Percentiles rank a stretch among this genome's conserved stretches.
Evolutionary conservation across 2,329 filamentous ascomycete species (phyloP).

Genomic region (Rachicladosporium sp.): DNA sequence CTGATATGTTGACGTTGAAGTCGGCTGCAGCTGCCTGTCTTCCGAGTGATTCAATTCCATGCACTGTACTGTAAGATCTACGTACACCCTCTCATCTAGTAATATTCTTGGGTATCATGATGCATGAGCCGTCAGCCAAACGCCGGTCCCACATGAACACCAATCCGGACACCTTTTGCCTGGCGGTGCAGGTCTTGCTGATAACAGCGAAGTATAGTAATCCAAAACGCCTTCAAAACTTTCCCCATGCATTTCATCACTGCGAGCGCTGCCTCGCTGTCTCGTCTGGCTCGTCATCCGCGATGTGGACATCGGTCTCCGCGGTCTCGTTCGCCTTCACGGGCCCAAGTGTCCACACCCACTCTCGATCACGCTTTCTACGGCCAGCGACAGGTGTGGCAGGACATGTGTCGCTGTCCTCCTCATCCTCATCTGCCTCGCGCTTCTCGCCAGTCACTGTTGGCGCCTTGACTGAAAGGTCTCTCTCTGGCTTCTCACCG

Average conservation of each 20-base stretch:
- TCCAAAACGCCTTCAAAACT: background rate
- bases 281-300: background rate
- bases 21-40: too few species aligned
- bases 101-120: too few species aligned
- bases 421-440: slow-evolving; percentile 27
- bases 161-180: background rate
- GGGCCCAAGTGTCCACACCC: slow-evolving; percentile 46
- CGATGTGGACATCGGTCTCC: background rate
- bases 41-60: too few species aligned
- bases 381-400: slow-evolving; percentile 42
- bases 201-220: too few species aligned
- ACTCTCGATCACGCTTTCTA: slow-evolving; percentile 41
- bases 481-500: slow-evolving; percentile 1
- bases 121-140: too few species aligned
- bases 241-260: background rate
- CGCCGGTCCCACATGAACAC: too few species aligned
- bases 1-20: too few species aligned
- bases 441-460: slow-evolving; percentile 28
- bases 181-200: background rate
- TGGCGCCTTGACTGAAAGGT: slow-evolving; percentile 1
- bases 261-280: background rate
- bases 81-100: too few species aligned
- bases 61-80: too few species aligned
- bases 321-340: background rate
- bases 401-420: slow-evolving; percentile 35